These are phyloP conservation scores for Sporothrix dimorphospora DNA, from an alignment of 2,329 filamentous ascomycete species.

Conservation along the genomic window DNA sequence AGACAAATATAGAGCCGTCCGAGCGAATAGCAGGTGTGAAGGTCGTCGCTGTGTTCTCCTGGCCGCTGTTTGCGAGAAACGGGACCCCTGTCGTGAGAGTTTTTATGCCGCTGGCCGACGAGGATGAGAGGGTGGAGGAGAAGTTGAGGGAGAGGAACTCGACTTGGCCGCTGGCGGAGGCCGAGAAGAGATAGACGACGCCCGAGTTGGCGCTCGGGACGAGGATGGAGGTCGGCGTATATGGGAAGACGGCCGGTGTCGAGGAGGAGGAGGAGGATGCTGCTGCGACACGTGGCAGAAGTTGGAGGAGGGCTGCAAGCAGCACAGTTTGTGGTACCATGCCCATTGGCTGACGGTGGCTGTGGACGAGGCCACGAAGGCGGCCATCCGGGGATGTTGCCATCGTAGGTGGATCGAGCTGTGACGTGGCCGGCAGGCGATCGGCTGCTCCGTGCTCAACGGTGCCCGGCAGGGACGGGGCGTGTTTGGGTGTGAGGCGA, in stretches of 20 bases:
- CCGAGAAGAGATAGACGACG: slow-evolving; percentile 69
- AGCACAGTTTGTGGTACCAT: slow-evolving; percentile 1
- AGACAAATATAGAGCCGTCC: slow-evolving; percentile 71
- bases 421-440: slow-evolving; percentile 13
- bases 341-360: not conserved
- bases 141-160: slow-evolving; percentile 68
- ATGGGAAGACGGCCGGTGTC: slow-evolving; percentile 62
- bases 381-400: slow-evolving; percentile 24
- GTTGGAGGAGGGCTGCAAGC: slow-evolving; percentile 24
- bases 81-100: slow-evolving; percentile 62
- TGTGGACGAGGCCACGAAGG: slow-evolving; percentile 10
- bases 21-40: slow-evolving; percentile 70
- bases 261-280: slow-evolving; percentile 35
- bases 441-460: slow-evolving; percentile 15
- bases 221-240: slow-evolving; percentile 76
- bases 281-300: slow-evolving; percentile 23
- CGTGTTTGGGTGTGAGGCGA: not conserved
- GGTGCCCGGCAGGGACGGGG: slow-evolving; percentile 9
- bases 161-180: slow-evolving; percentile 48
- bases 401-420: slow-evolving; percentile 3
- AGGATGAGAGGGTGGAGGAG: slow-evolving; percentile 57
- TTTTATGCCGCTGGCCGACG: slow-evolving; percentile 45
- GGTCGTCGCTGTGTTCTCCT: slow-evolving; percentile 50
- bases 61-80: slow-evolving; percentile 57
- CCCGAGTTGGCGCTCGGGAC: slow-evolving; percentile 52